Conservation (phyloP, 169 alveolate genomes). For the Sarcocystis neurona region DNA sequence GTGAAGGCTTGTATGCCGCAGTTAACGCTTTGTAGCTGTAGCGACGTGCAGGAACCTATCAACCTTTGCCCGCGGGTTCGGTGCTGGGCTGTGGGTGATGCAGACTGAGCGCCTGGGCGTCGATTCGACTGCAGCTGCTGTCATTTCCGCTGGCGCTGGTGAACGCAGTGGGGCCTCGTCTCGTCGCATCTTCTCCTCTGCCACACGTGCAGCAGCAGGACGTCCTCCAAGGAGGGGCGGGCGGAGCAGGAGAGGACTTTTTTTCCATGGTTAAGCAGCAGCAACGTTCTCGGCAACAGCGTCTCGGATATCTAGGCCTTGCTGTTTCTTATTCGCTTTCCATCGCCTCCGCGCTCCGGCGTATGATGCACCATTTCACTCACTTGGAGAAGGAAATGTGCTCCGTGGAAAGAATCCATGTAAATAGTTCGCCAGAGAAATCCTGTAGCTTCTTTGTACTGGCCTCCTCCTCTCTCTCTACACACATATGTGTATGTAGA, state of each 20-base stretch:
- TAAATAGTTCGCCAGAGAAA: too few species aligned
- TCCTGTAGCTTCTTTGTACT: too few species aligned
- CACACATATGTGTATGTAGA: too few species aligned
- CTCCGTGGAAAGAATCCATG: constrained; percentile 71
- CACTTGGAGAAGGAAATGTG: constrained; percentile 72
- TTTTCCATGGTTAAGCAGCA: too few species aligned
- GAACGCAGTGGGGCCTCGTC: constrained; percentile 41
- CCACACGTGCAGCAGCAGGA: constrained; percentile 3
- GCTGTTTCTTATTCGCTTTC: constrained; percentile 71
- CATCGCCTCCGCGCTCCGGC: constrained; percentile 68
- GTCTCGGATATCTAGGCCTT: constrained; percentile 68
- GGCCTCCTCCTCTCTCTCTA: too few species aligned
- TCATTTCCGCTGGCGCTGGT: constrained; percentile 67
- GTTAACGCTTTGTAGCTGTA: background rate
- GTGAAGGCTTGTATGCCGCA: background rate
- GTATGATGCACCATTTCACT: constrained; percentile 58
- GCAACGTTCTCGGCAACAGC: constrained; percentile 30
- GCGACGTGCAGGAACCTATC: background rate
- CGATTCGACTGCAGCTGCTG: constrained; percentile 70
- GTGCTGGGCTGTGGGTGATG: background rate
- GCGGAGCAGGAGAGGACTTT: background rate
- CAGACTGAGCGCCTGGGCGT: constrained; percentile 70
- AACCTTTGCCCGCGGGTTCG: background rate
- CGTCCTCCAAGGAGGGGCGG: background rate
- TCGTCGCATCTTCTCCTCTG: too few species aligned